Base-by-base conservation (phyloP, 2,329 filamentous ascomycete genomes). In the Westerdykella aurantiaca region DNA sequence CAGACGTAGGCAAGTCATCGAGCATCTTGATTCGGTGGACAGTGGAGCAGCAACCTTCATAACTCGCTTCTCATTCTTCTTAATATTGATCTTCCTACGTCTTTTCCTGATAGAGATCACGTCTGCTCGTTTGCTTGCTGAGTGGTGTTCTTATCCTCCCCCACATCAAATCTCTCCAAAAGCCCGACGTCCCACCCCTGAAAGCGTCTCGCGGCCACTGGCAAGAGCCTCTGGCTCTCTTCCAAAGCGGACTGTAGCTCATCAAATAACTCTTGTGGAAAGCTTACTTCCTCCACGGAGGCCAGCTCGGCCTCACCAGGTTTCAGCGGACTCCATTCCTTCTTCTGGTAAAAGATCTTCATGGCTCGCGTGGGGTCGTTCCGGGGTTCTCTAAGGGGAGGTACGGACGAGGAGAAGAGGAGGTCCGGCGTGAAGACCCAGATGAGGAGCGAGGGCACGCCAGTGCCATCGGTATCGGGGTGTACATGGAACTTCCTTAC, bases 131-230 rank as follows among this genome's bases (percentile, higher is more conserved):
- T 29, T 9, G 7, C 11, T 9, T 29, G 25, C 10, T 29, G 25
- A 10, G 4, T 25, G 5, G 25, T 12, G 4, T 12, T 29, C 9
- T 29, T 29, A 12, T 29, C 29, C 17, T 63, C 58, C 6, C 49
- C 50, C 10, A 51, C 49, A 45, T 70, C 64, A 65, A 77, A 82
- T 46, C 76, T 69, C 49, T 76, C 73, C 46, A 88, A 57, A 14
- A 88, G 60, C 2, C 81, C 82, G 5, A 88, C 80, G 21, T 75
- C 74, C 83, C 83, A 88, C n/a, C 75, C 77, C 57, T 78, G 73
- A 51, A 86, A 85, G 22, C 55, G 67, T 44, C 79, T 72, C 46
- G 83, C 79, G 7, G 69, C 69, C 0, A 52, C 58, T 1, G 84
- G 83, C 7, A 88, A 59, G 13, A 80, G 57, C 3, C 48, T 34